phyloP scores from a whole-genome alignment of 345 rosid species.

The Moricandia arvensis region DNA sequence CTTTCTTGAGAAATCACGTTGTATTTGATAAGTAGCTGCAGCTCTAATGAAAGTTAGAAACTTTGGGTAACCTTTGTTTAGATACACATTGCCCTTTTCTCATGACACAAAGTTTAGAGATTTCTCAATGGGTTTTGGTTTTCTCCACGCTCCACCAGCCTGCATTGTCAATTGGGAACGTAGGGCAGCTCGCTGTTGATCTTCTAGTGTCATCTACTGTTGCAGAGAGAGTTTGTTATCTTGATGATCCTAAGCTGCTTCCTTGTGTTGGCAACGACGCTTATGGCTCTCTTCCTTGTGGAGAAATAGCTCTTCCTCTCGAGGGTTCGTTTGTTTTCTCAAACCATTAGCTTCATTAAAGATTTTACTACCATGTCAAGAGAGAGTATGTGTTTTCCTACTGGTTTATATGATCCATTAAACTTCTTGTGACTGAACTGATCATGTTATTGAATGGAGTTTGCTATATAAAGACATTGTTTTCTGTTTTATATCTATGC shows the following conservation, averaged over 20 bases:
- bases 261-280: conserved; percentile 94
- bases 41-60: background rate
- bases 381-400: background rate
- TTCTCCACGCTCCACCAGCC: conserved; percentile 51
- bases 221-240: conserved; percentile 71
- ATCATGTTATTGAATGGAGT: background rate
- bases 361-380: background rate
- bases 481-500: too few species aligned
- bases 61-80: background rate
- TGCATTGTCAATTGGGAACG: conserved; percentile 87
- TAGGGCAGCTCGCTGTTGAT: conserved; percentile 89
- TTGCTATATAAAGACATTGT: background rate
- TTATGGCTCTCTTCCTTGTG: conserved; percentile 62
- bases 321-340: conserved; percentile 45
- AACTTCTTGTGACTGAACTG: background rate
- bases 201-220: conserved; percentile 71
- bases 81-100: background rate
- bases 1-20: background rate
- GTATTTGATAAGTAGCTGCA: background rate
- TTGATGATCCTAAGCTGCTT: conserved; percentile 70
- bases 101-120: background rate
- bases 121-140: background rate
- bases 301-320: conserved; percentile 78
- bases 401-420: too few species aligned
- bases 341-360: background rate